Evolutionary conservation across 805 yeast genomes (phyloP).

Genomic region (Torulaspora indica): DNA sequence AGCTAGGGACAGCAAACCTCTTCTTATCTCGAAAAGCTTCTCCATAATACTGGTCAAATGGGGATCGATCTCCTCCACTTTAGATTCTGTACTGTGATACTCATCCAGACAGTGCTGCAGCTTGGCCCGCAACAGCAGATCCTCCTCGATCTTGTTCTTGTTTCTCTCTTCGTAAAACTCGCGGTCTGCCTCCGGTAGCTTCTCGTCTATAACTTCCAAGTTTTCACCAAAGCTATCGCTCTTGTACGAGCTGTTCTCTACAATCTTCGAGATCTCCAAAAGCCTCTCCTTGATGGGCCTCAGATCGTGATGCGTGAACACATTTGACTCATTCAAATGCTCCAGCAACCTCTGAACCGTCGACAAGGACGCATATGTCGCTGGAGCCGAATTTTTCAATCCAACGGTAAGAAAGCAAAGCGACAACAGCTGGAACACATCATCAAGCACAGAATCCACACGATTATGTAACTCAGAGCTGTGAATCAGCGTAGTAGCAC

Average conservation of each 20-base stretch:
- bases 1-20: slow-evolving; percentile 52
- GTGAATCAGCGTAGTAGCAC: slow-evolving; percentile 29
- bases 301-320: slow-evolving; percentile 80
- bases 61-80: slow-evolving; percentile 50
- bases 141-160: slow-evolving; percentile 52
- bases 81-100: slow-evolving; percentile 52
- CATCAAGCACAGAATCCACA: slow-evolving; percentile 77
- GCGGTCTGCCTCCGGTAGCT: slow-evolving; percentile 20
- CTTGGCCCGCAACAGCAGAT: slow-evolving; percentile 58
- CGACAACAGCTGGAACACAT: slow-evolving; percentile 81
- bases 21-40: slow-evolving; percentile 57
- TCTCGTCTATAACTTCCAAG: slow-evolving; percentile 16
- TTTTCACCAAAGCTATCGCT: slow-evolving; percentile 16
- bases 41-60: slow-evolving; percentile 50
- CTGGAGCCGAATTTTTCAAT: slow-evolving; percentile 82
- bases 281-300: slow-evolving; percentile 71
- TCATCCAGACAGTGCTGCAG: slow-evolving; percentile 57
- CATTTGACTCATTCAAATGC: slow-evolving; percentile 75
- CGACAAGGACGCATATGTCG: slow-evolving; percentile 82
- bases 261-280: slow-evolving; percentile 61
- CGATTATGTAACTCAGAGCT: slow-evolving; percentile 36
- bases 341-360: slow-evolving; percentile 81
- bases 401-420: slow-evolving; percentile 91
- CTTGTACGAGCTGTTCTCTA: slow-evolving; percentile 39
- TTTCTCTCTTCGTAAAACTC: slow-evolving; percentile 28